Evolutionary conservation across 2,329 filamentous ascomycete genomes (phyloP).

Genomic region (Fusarium incarnatum): DNA sequence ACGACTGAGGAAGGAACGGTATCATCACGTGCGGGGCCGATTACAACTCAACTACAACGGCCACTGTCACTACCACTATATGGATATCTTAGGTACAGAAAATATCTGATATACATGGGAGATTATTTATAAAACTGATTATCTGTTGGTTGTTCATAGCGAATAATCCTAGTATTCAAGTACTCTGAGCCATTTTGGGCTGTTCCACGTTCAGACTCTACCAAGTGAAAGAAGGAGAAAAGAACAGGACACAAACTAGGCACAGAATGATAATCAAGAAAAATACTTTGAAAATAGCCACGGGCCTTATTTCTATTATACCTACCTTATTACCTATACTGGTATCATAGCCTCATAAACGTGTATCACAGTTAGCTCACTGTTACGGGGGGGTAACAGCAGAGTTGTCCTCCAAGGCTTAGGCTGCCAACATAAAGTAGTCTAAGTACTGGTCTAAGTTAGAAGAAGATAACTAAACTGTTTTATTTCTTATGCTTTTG

Average conservation of each 20-base stretch:
- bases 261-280: neutral
- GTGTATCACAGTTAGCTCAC: neutral
- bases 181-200: neutral
- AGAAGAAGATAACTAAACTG: neutral
- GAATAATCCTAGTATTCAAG: neutral
- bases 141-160: neutral
- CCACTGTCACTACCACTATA: neutral
- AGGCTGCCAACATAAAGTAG: neutral
- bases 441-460: neutral
- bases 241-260: neutral
- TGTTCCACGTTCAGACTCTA: neutral
- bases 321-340: neutral
- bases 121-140: neutral
- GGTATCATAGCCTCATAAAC: neutral
- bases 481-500: neutral
- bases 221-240: neutral
- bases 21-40: slow-evolving; percentile 29
- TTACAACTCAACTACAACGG: neutral
- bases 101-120: neutral
- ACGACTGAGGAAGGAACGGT: neutral
- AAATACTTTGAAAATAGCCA: neutral
- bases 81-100: neutral
- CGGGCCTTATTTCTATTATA: neutral
- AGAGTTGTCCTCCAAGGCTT: neutral
- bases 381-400: neutral